A percentile compares a stretch with the other conserved stretches of the same genome.
Evolutionary conservation across 306 rosid genomes (phyloP).

Genomic region (cucumber (Cucumis sativus)): Cucumber_9930_V3 NC_026657.2:38232001-38232500

Average conservation of each 20-base stretch:
- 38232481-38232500: neutral
- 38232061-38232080: neutral
- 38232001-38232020: neutral
- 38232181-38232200: slow-evolving; percentile 93
- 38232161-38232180: slow-evolving; percentile 95
- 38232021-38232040: neutral
- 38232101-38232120: slow-evolving; percentile 24
- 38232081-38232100: slow-evolving; percentile 14
- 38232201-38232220: slow-evolving; percentile 91
- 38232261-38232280: neutral
- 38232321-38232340: neutral
- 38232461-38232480: neutral
- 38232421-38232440: neutral
- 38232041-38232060: neutral
- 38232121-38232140: slow-evolving; percentile 72
- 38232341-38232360: neutral
- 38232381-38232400: neutral
- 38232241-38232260: slow-evolving; percentile 67
- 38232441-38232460: neutral
- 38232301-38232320: neutral
- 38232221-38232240: slow-evolving; percentile 95
- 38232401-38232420: neutral
- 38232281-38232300: neutral
- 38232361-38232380: neutral
- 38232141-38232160: slow-evolving; percentile 96